Percentiles rank a stretch among this genome's conserved stretches.
Conservation (phyloP, 2,329 filamentous ascomycete species). For the Fusarium guadeloupense region DNA sequence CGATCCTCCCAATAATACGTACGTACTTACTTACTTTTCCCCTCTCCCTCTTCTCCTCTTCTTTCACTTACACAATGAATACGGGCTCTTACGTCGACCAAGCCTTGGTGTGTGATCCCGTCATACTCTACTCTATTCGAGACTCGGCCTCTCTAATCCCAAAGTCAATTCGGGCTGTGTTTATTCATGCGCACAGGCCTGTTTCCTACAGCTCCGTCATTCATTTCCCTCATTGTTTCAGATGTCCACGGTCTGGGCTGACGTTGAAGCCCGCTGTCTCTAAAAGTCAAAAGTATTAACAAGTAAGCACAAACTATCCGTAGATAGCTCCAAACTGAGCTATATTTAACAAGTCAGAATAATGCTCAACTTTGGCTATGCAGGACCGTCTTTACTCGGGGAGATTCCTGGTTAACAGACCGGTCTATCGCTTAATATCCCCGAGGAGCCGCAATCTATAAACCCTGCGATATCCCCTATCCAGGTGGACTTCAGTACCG, state of each 20-base stretch:
- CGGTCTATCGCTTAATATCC: no score
- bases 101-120: not conserved
- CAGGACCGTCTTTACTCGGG: no score
- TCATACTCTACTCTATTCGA: constrained; percentile 7
- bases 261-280: not conserved
- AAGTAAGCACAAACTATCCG: no score
- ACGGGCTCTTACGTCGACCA: not conserved
- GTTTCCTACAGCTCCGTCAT: constrained; percentile 6
- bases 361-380: no score
- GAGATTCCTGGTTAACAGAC: no score
- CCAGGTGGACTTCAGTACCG: not conserved
- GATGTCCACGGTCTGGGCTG: not conserved
- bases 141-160: constrained; percentile 4
- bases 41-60: not conserved
- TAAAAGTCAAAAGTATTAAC: not conserved
- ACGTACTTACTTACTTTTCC: not conserved
- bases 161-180: no score
- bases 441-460: no score
- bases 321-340: no score
- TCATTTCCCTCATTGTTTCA: constrained; percentile 24
- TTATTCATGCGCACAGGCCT: not conserved
- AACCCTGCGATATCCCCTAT: not conserved
- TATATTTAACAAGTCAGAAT: no score
- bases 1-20: no score
- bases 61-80: not conserved